Evolutionary conservation across 1,284 basidiomycete species (phyloP), one percentile per base, ranked within the genome.

Genomic region (Kwoniella shivajii): DNA sequence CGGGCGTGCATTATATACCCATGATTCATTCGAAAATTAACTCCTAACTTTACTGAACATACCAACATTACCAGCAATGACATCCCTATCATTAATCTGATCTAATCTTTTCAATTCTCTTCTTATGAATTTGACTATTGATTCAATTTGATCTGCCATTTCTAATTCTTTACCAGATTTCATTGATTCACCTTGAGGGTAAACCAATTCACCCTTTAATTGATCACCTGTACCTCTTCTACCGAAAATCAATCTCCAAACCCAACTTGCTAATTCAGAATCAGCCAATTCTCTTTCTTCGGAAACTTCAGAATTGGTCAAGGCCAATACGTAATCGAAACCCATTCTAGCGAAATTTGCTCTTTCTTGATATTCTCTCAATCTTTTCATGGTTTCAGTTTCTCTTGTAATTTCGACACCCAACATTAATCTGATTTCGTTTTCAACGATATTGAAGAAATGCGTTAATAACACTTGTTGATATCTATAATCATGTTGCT

Each of bases 371-470:
- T 96, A 78, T 65, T 84, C 83, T 55, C 89, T 88, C 90, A 99
- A 90, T 77, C 97, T 92, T 45, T 87, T 86, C 54, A 86, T 87
- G 57, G 99, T 87, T 33, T 95, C 83, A 5, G 87, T 80, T 73
- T 91, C 86, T 48, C 93, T 86, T 20, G 57, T 55, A 33, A 61
- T 54, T 41, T 61, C 59, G 5, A 45, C 55, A 49, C 82, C 86
- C 58, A 94, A 84, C 65, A 96, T 84, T 54, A 85, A 77, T 18
- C 94, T 87, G 66, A 98, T 88, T 59, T 94, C 88, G 69, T 90
- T 88, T 73, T 98, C 95, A 61, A 92, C 84, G 73, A 99, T 92
- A 66, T 94, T 83, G 82, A 99, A 99, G 80, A 95, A 96, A 78
- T 97, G 92, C 77, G 95, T 92, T 64, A 97, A 83, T 53, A 98